Percentiles rank a stretch among this genome's conserved stretches.
These are phyloP conservation scores for Elongisporangium senticosum DNA, from an alignment of 352 stramenopile genomes.

Conservation along the genomic window DNA sequence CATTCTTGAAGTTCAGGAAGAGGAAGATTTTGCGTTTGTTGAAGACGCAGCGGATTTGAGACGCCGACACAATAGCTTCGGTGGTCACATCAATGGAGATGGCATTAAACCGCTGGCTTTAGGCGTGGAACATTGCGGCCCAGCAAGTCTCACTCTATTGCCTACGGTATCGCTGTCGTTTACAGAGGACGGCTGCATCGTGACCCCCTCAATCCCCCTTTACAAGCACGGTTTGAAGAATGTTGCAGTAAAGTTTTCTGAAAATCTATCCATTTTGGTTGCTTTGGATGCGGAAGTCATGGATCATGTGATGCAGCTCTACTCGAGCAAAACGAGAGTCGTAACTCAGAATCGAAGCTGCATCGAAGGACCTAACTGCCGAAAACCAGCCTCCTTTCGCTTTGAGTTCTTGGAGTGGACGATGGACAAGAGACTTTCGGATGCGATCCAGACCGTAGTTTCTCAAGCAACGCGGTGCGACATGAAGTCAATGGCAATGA, in stretches of 20 bases:
- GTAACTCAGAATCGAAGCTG: conserved; percentile 70
- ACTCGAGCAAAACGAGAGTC: conserved; percentile 62
- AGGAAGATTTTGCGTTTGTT: conserved; percentile 78
- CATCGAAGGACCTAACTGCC: conserved; percentile 64
- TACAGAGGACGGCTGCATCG: conserved; percentile 31
- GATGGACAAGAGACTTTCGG: conserved; percentile 59
- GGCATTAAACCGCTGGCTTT: conserved; percentile 43
- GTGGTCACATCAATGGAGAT: conserved; percentile 27
- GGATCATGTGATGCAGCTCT: conserved; percentile 70
- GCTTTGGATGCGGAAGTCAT: conserved; percentile 71
- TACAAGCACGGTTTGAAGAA: conserved; percentile 64
- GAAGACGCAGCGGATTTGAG: conserved; percentile 61
- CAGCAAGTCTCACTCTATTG: conserved; percentile 43
- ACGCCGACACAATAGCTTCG: conserved; percentile 48
- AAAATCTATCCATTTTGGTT: conserved; percentile 75
- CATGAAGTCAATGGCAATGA: conserved; percentile 63
- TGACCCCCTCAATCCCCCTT: conserved; percentile 56
- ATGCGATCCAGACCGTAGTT: conserved; percentile 63
- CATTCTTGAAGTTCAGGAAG: conserved; percentile 19
- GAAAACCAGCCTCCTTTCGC: conserved; percentile 53
- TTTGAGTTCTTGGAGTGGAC: conserved; percentile 85
- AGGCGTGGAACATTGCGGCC: conserved; percentile 33
- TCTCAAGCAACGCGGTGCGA: conserved; percentile 64
- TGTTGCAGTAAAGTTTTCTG: conserved; percentile 73
- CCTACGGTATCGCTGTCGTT: conserved; percentile 46